These are phyloP conservation scores for Yarrowia sp. DNA, from an alignment of 805 yeast species.

Conservation along the genomic window DNA sequence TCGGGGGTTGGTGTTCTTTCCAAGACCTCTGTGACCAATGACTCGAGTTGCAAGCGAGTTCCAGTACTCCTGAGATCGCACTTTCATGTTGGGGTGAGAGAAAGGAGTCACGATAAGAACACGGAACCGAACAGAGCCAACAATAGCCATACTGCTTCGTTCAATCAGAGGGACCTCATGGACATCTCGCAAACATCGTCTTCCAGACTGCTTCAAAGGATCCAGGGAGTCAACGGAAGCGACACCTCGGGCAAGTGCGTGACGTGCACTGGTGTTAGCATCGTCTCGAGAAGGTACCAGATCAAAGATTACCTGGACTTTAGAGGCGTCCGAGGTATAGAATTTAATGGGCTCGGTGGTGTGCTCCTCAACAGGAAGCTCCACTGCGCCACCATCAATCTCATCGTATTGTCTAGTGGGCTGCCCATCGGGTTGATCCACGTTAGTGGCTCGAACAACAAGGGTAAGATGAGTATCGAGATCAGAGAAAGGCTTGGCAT, in stretches of 20 bases:
- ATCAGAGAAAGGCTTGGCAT: constrained; percentile 70
- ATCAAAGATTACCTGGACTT: constrained; percentile 67
- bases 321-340: constrained; percentile 45
- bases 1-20: constrained; percentile 72
- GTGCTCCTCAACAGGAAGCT: constrained; percentile 70
- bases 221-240: constrained; percentile 63
- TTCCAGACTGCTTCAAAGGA: constrained; percentile 37
- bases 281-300: constrained; percentile 64
- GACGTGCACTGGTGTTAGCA: constrained; percentile 43
- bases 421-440: constrained; percentile 44
- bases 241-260: constrained; percentile 71
- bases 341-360: constrained; percentile 66
- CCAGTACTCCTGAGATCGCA: constrained; percentile 85
- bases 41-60: constrained; percentile 83
- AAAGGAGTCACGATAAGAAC: constrained; percentile 69
- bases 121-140: constrained; percentile 78
- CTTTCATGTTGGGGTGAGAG: constrained; percentile 60
- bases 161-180: constrained; percentile 72
- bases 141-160: constrained; percentile 61
- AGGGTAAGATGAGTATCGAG: constrained; percentile 84
- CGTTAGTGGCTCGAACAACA: constrained; percentile 49
- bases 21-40: constrained; percentile 94
- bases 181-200: constrained; percentile 2
- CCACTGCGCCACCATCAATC: constrained; percentile 49
- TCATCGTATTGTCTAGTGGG: constrained; percentile 2